Evolutionary conservation across 306 rosid genomes (phyloP).

Genomic region (peach (Prunus persica)): Prunus_persica_NCBIv2 NC_034016.1:22314501-22315000

Average conservation of each 20-base stretch:
- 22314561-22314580: neutral
- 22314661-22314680: conserved; percentile 53
- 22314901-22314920: neutral
- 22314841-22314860: conserved; percentile 35
- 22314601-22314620: conserved; percentile 38
- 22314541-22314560: neutral
- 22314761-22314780: conserved; percentile 54
- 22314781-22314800: conserved; percentile 71
- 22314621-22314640: conserved; percentile 41
- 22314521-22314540: neutral
- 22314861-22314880: neutral
- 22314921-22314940: neutral
- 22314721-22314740: conserved; percentile 49
- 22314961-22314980: neutral
- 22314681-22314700: conserved; percentile 15
- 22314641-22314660: conserved; percentile 67
- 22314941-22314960: neutral
- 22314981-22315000: neutral
- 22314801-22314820: conserved; percentile 81
- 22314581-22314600: neutral
- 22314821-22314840: conserved; percentile 39
- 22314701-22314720: conserved; percentile 17
- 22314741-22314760: conserved; percentile 59
- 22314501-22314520: neutral
- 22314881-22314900: neutral